Base-by-base conservation (phyloP, 1,284 basidiomycete genomes). In the Trametes hirsuta region DNA sequence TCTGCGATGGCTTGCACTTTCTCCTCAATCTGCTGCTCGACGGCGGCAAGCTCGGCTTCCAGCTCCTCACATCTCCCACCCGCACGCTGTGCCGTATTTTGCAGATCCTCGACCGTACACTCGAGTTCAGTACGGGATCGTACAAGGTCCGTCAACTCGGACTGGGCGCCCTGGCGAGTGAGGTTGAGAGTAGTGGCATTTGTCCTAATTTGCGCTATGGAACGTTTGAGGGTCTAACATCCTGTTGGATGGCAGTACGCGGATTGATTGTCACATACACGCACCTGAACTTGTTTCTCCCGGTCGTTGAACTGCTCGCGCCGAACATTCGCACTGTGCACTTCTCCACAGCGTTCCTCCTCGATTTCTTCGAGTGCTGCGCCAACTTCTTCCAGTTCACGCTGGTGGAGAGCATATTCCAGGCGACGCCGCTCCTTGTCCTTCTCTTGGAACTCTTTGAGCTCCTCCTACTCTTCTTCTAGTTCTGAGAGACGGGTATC, bases 381-480 rank as follows among this genome's bases (percentile, higher is more conserved):
- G 0, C 85, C 87, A 1, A 97, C 94, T 64, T 98, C 96, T 58
- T 92, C 87, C 36, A 98, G 76, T 71, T 99, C 96, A 39, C 93
- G 83, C 67, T 95, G 91, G 76, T 97, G 94, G 59, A 99, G 76
- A 1, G 95, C 93, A 73, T 99, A 99, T 73, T 99, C 97, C 67
- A 99, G 81, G 75, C 95, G 97, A 30, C 97, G 83, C 48, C 97
- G 83, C 64, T 98, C 95, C 72, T 93, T 92, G 73, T 99, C 97
- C 73, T 95, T 95, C 66, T 92, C 88, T 73, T 98, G 94, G 72
- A 94, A 99, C 74, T 98, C 94, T 71, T 95, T 95, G 54, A 99
- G 78, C 75, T 99, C 97, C 65, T 97, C 93, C 75, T 98, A 98
- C 76, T 99, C 97, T 68, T 95, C 93, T 71, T 98, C 96, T 5